Base-by-base conservation (phyloP, 495 filamentous ascomycete species). In the Apodospora peruviana region DNA sequence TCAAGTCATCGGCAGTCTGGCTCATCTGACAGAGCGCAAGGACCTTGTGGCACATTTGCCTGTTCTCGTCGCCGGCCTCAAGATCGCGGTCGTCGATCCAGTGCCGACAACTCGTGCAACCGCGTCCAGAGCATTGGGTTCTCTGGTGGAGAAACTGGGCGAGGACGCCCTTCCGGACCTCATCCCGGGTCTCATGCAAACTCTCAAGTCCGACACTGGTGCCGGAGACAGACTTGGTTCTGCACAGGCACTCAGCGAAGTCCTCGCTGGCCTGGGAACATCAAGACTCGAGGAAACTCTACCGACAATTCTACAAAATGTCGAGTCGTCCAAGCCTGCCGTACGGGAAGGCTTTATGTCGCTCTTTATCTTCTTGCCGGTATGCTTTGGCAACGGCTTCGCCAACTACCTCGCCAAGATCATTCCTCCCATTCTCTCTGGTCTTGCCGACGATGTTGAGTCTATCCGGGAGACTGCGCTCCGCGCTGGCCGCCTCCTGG, bases 261-360 rank as follows among this genome's bases (percentile, higher is more conserved):
- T 98, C 40, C 83, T 98, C 56, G 93, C 93, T 5, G 94, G 93
- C 45, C 73, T 98, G 59, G 93, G 93, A 47, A 96, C 93, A 9
- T 78, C 85, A 29, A 83, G 93, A 51, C 72, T 98, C 43, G 93
- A 98, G 69, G 94, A 97, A 69, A 98, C 91, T 2, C 70, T 98
- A 44, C 94, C 93, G 41, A 97, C 93, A 5, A 96, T 98, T 51
- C 70, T 98, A 21, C 93, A 98, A 61, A 98, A 98, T 56, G 91
- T 94, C 43, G 82, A 87, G 54, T 97, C 93, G 59, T 78, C 88
- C 43, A 97, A 96, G 66, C 67, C 93, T 17, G 77, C 88, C 52
- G 88, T 96, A 50, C 83, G 93, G 51, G 93, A 98, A 75, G 93
- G 93, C 29, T 98, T 97, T 76, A 98, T 98, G 93, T 95, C 93